Percentiles rank a stretch among this genome's conserved stretches.
These are phyloP conservation scores for Lithocarpus polystachyus DNA, from an alignment of 306 rosid species.

Conservation along the genomic window DNA sequence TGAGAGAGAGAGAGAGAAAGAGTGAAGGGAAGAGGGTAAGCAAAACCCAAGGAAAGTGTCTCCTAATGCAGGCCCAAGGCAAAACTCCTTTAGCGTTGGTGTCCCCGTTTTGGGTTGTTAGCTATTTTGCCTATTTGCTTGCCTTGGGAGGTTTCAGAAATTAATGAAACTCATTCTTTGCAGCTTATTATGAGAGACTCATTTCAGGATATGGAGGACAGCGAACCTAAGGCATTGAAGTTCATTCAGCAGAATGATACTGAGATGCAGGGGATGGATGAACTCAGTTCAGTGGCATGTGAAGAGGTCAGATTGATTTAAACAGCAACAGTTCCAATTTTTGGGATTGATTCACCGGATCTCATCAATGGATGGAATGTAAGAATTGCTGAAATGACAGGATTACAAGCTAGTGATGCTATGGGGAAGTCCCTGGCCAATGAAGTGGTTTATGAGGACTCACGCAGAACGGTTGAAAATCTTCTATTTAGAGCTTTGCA, in stretches of 20 bases:
- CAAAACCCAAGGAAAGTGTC: conserved; percentile 85
- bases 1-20: conserved; percentile 41
- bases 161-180: background rate
- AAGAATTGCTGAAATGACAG: conserved; percentile 62
- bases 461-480: conserved; percentile 36
- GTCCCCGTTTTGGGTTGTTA: conserved; percentile 66
- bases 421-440: conserved; percentile 66
- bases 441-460: conserved; percentile 56
- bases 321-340: conserved; percentile 16
- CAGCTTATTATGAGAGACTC: conserved; percentile 77
- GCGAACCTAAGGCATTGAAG: conserved; percentile 32
- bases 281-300: conserved; percentile 67
- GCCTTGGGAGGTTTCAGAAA: no score
- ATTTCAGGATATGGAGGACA: conserved; percentile 32
- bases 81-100: conserved; percentile 91
- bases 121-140: conserved; percentile 23
- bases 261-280: conserved; percentile 35
- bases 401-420: conserved; percentile 48
- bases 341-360: conserved; percentile 64
- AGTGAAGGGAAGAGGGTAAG: conserved; percentile 23
- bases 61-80: conserved; percentile 71
- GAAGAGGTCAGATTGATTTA: conserved; percentile 80
- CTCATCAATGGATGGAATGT: conserved; percentile 80
- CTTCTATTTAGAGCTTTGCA: conserved; percentile 48
- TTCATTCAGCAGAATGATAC: background rate